These are phyloP conservation scores for Talaromyces stipitatus DNA, from an alignment of 495 filamentous ascomycete species.

Conservation along the genomic window DNA sequence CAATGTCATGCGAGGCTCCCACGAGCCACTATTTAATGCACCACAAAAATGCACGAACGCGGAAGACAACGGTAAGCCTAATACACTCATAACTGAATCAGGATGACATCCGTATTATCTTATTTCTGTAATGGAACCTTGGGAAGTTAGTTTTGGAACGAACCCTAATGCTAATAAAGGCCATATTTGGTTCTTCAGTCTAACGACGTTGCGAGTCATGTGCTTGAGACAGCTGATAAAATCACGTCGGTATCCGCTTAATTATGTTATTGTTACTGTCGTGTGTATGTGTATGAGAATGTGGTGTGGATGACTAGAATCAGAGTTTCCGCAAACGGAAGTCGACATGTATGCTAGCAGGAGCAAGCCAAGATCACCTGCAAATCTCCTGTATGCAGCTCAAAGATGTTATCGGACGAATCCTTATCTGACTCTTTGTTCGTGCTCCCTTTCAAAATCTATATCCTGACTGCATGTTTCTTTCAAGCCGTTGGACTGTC, in stretches of 20 bases:
- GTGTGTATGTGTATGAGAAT: neutral
- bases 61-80: constrained; percentile 2
- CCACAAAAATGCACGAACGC: neutral
- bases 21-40: neutral
- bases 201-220: neutral
- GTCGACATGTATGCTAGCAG: neutral
- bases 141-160: neutral
- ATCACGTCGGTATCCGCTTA: neutral
- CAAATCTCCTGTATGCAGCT: neutral
- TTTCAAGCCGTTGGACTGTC: neutral
- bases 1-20: constrained; percentile 4
- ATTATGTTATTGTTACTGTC: neutral
- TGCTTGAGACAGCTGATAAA: constrained; percentile 3
- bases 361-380: neutral
- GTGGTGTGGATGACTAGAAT: neutral
- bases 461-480: too few species aligned
- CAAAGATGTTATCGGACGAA: neutral
- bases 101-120: constrained; percentile 1
- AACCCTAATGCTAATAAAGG: neutral
- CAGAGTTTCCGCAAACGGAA: neutral
- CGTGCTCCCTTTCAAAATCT: neutral
- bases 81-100: constrained; percentile 3
- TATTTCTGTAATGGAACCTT: neutral
- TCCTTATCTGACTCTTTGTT: neutral
- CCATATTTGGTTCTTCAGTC: neutral